Evolutionary conservation across 176 grass and related monocot genomes (phyloP), one percentile per base, ranked within the genome.

Genomic region (bread wheat (Triticum aestivum)): DNA sequence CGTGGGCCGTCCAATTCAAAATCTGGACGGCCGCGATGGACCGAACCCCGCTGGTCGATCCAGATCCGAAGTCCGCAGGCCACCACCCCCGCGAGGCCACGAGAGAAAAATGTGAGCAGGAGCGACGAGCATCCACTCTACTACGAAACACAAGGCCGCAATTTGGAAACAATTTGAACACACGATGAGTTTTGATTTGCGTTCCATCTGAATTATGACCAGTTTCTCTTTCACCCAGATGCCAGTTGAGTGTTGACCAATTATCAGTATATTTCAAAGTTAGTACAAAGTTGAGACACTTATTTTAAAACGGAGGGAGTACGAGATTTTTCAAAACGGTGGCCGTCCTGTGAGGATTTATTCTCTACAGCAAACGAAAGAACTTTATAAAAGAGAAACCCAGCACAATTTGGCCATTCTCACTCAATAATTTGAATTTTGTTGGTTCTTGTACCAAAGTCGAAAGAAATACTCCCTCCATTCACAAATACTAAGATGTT

Each of bases 1-100:
- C 72, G 26, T 76, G 72, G 47, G 27, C 38, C 87, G 65, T 84
- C 65, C 65, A 82, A 71, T 82, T 82, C 79, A 65, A 78, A 82
- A 69, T n/a, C 34, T 8, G 39, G 70, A 82, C 64, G 71, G 83
- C 41, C 21, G 11, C 39, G 79, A 86, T 90, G 37, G 11, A 77
- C 21, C 3, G 6, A 4, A 2, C 61, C 44, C 13, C 27, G 49
- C 8, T 54, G 4, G 29, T 56, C 2, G 74, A 77, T 77, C 32
- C 74, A 77, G 47, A 56, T 54, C 74, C 9, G 47, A 76, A 21
- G 5, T 33, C 24, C 23, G 24, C 38, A 39, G 1, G 10, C 13
- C 20, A 42, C 38, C 39, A 26, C 15, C 15, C 15, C 15, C 52
- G 6, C 17, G 6, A 17, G 52, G 52, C 54, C 2, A 8, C 56